Evolutionary conservation across 331 rosid species (phyloP).

Genomic region (Phaseolus coccineus): DNA sequence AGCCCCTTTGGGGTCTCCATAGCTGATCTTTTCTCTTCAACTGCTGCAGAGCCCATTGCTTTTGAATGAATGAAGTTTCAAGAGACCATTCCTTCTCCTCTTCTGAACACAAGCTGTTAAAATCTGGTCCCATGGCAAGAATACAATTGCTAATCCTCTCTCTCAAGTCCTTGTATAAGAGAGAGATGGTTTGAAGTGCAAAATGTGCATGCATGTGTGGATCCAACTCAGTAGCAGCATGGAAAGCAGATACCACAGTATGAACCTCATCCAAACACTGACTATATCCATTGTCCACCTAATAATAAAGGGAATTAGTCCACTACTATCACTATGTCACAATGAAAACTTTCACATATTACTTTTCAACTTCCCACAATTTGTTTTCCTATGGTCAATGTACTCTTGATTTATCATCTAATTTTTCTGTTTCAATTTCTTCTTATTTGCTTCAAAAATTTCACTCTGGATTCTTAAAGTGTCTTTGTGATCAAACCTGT

Average conservation of each 20-base stretch:
- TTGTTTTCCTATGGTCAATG: background rate
- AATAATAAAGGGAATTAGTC: constrained; percentile 18
- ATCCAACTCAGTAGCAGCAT: constrained; percentile 79
- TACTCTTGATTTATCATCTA: too few species aligned
- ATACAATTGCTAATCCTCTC: constrained; percentile 72
- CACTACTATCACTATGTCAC: constrained; percentile 1
- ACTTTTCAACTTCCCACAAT: background rate
- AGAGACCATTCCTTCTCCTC: constrained; percentile 66
- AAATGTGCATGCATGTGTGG: constrained; percentile 75
- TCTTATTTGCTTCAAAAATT: too few species aligned
- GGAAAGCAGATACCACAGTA: constrained; percentile 75
- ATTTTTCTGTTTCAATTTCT: too few species aligned
- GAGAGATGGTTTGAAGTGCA: constrained; percentile 66
- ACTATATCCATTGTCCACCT: constrained; percentile 81
- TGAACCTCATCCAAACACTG: constrained; percentile 81
- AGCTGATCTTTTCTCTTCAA: constrained; percentile 73
- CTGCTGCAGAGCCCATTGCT: constrained; percentile 85
- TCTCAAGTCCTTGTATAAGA: constrained; percentile 67
- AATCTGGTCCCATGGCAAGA: constrained; percentile 57
- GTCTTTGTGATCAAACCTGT: too few species aligned
- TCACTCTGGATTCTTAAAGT: too few species aligned
- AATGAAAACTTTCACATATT: background rate
- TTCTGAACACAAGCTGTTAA: constrained; percentile 45
- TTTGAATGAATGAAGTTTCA: constrained; percentile 67
- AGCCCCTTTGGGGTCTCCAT: constrained; percentile 96